Evolutionary conservation across 2,329 filamentous ascomycete genomes (phyloP).

Genomic region (Dactylonectria estremocensis): DNA sequence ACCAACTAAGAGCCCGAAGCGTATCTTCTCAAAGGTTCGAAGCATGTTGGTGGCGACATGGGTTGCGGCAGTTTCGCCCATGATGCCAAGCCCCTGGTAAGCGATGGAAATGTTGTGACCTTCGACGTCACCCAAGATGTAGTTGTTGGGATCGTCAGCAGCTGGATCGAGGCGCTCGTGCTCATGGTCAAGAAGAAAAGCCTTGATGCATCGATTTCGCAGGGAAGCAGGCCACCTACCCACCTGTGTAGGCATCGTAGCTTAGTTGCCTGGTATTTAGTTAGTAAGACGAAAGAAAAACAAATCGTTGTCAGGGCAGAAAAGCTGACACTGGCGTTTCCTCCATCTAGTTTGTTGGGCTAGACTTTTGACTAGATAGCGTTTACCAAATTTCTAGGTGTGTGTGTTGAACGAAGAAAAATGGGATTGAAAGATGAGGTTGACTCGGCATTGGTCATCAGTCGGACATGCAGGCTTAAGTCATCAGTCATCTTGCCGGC

Average conservation of each 20-base stretch:
- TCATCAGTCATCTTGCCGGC: no score
- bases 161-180: not conserved
- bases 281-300: no score
- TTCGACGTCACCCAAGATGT: not conserved
- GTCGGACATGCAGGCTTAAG: no score
- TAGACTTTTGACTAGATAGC: no score
- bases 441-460: no score
- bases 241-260: conserved; percentile 2
- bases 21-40: conserved; percentile 7
- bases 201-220: not conserved
- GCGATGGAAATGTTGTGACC: conserved; percentile 21
- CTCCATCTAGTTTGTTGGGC: no score
- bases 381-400: no score
- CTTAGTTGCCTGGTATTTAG: no score
- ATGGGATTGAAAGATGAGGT: no score
- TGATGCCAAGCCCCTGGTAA: not conserved
- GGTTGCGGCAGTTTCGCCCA: not conserved
- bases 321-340: no score
- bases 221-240: conserved; percentile 2
- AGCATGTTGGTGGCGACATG: conserved; percentile 4
- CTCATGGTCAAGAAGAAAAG: conserved; percentile 6
- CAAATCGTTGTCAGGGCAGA: no score
- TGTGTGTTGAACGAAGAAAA: no score
- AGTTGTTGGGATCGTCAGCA: conserved; percentile 3
- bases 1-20: conserved; percentile 23